Evolutionary conservation across 805 yeast species (phyloP), one percentile per base, ranked within the genome.

Genomic region (Teunomyces gatunensis): DNA sequence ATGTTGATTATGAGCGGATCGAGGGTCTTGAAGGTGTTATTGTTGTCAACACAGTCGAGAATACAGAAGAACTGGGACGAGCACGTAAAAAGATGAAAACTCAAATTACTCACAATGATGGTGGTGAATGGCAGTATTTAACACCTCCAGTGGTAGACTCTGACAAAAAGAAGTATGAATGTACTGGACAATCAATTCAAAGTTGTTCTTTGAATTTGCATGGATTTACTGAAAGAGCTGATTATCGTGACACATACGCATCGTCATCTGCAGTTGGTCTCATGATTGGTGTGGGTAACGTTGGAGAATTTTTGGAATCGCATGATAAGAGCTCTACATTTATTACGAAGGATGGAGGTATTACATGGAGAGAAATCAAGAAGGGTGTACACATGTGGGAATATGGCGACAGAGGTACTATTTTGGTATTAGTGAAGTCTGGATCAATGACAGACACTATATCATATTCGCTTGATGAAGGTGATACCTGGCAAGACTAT

Each of bases 371-470:
- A 44, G 96, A 89, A 65, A 71, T 92, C 25, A 75, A 68, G 49
- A 81, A 85, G 50, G 94, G 95, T 3, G 77, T 81, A 1, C 79
- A 80, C 56, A 85, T 86, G 80, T 94, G 98, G 98, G 98, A 91
- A 66, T 94, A 75, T 64, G 98, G 98, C 52, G 99, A 94, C 65
- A 87, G 89, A 54, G 99, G 99, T 13, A 84, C 96, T 0, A 78
- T 94, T 30, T 67, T 94, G 43, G 89, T 89, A 1, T 63, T 91
- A 43, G 92, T 86, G 1, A 75, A 82, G 34, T 80, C 78, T 5
- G 71, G 66, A 3, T 83, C 78, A 27, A 68, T 73, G 6, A 84
- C 96, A 0, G 74, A 88, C 49, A 65, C 68, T 1, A 46, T 92
- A 0, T 55, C 68, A 1, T 91, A 82, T 58, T 87, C 97, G 0